Base-by-base conservation (phyloP, 2,329 filamentous ascomycete genomes). In the Dactylellina haptotyla region DNA sequence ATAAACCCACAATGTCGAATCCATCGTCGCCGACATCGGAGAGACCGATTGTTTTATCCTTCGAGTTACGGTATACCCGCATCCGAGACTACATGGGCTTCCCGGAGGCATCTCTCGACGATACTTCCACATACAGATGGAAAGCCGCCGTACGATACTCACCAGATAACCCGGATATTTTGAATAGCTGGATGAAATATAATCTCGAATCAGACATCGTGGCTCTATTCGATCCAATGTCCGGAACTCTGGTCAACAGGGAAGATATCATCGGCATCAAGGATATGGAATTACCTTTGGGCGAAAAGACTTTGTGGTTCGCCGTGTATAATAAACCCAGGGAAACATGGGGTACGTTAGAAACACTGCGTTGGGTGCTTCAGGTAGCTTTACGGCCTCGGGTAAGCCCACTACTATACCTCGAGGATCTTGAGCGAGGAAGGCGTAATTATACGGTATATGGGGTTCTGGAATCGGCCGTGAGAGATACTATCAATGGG, bases 31-130 rank as follows among this genome's bases (percentile, higher is more conserved):
- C 23, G 41, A 12, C 39, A 18, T 16, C 43, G 6, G 62, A 58
- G 30, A 57, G 54, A 54, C 45, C 34, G 18, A 32, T 30, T 18
- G 53, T 66, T 10, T 51, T 50, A 10, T 66, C 45, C 28, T 66
- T 66, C 23, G 51, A 54, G 25, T 51, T 66, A 25, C 51, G 62
- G 18, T 66, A 66, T 16, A 66, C 62, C n/a, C 41, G 62, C 28
- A 50, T 66, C 26, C 62, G 62, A 6, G 54, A 66, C 14, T 66
- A 66, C 23, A 57, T 54, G 62, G 62, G 62, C 30, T 58, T 66
- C 23, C 51, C 51, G 2, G 62, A 66, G 23, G 51, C 54, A 2
- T 54, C 62, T 4, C 34, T 66, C 30, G 62, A 66, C 23, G 50
- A 66, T 16, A 51, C 41, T 14, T 39, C 45, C 6, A 51, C 54